These are phyloP conservation scores for Komagataella mondaviorum DNA, from an alignment of 805 yeast species.

Conservation along the genomic window DNA sequence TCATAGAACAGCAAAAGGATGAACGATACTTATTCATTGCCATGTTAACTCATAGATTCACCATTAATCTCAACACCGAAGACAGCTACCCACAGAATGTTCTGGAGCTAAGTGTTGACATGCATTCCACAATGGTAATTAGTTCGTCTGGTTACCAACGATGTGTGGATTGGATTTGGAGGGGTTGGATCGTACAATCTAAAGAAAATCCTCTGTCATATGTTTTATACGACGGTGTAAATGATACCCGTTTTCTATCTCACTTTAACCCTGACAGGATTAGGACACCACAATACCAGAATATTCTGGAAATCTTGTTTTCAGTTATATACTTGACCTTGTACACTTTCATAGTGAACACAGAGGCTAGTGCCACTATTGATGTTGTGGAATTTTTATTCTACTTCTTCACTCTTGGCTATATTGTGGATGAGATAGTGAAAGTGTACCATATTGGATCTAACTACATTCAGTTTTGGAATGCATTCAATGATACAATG, in stretches of 20 bases:
- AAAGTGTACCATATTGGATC: slow-evolving; percentile 70
- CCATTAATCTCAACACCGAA: slow-evolving; percentile 45
- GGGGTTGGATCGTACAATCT: slow-evolving; percentile 83
- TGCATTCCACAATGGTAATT: slow-evolving; percentile 66
- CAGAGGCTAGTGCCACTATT: slow-evolving; percentile 27
- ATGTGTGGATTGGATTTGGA: slow-evolving; percentile 83
- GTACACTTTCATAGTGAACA: slow-evolving; percentile 52
- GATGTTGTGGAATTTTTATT: slow-evolving; percentile 40
- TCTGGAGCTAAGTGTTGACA: slow-evolving; percentile 74
- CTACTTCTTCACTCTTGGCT: slow-evolving; percentile 54
- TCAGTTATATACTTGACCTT: slow-evolving; percentile 49
- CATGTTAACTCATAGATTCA: slow-evolving; percentile 65
- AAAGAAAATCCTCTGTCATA: slow-evolving; percentile 57
- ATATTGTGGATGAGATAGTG: slow-evolving; percentile 49
- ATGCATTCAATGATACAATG: slow-evolving; percentile 61
- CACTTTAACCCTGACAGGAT: slow-evolving; percentile 79
- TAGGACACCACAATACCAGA: slow-evolving; percentile 78
- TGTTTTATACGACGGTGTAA: slow-evolving; percentile 46
- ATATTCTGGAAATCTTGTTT: slow-evolving; percentile 52
- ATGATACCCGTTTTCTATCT: slow-evolving; percentile 34
- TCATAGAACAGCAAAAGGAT: slow-evolving; percentile 50
- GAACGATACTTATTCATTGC: slow-evolving; percentile 56
- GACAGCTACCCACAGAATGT: slow-evolving; percentile 62
- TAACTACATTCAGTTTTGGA: slow-evolving; percentile 65
- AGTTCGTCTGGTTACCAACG: slow-evolving; percentile 76